Conservation (phyloP, 2,329 filamentous ascomycete species). For the Dactylonectria estremocensis region DNA sequence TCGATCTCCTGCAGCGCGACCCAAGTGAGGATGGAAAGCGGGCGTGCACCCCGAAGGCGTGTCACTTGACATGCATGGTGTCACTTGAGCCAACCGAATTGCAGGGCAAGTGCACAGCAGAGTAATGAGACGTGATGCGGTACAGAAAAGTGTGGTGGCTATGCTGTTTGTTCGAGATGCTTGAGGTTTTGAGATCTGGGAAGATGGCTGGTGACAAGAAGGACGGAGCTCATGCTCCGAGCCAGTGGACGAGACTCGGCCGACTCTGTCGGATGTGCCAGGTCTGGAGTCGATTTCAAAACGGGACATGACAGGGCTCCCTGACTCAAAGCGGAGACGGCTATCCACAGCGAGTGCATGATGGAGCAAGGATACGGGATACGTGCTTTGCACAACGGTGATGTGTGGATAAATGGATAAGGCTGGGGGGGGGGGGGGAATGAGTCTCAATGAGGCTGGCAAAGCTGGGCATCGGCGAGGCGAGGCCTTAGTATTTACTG, state of each 20-base stretch:
- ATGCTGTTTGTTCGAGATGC: neutral
- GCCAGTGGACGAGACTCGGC: slow-evolving; percentile 15
- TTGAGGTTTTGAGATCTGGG: too few relatives aligned
- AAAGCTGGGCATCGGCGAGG: neutral
- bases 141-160: neutral
- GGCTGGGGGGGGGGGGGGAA: neutral
- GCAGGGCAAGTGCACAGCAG: neutral
- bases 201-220: neutral
- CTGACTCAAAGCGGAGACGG: neutral
- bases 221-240: slow-evolving; percentile 5
- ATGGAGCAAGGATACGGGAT: slow-evolving; percentile 15
- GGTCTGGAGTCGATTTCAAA: slow-evolving; percentile 2
- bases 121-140: neutral
- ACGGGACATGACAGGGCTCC: slow-evolving; percentile 7
- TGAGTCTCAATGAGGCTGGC: too few relatives aligned
- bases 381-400: neutral
- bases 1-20: slow-evolving; percentile 25
- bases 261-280: slow-evolving; percentile 4
- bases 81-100: neutral
- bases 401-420: neutral
- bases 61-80: slow-evolving; percentile 13
- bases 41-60: slow-evolving; percentile 9
- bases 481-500: neutral
- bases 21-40: slow-evolving; percentile 6
- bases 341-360: slow-evolving; percentile 14